These are phyloP conservation scores for Gorgonomyces haynaldii DNA, from an alignment of 192 early-diverging fungal genomes.

Conservation along the genomic window DNA sequence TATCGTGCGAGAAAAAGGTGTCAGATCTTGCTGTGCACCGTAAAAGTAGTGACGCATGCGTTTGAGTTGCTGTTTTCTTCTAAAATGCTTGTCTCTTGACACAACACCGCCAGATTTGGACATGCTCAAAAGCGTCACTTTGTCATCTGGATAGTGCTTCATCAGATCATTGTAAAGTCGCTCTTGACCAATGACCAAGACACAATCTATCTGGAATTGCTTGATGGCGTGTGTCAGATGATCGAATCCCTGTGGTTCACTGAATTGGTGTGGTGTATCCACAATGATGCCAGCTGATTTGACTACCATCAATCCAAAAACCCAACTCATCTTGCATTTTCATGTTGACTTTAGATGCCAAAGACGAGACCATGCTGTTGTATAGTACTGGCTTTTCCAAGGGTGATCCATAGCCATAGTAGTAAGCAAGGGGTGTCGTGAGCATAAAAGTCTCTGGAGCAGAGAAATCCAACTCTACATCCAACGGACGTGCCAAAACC, in stretches of 20 bases:
- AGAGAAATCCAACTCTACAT: constrained; percentile 71
- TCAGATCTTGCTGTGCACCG: constrained; percentile 65
- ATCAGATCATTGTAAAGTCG: constrained; percentile 77
- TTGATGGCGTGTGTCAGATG: constrained; percentile 61
- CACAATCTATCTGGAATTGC: constrained; percentile 46
- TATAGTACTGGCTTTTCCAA: constrained; percentile 74
- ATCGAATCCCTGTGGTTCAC: constrained; percentile 64
- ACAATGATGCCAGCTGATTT: constrained; percentile 68
- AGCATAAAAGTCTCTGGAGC: constrained; percentile 56
- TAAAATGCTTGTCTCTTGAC: constrained; percentile 61
- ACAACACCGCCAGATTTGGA: constrained; percentile 92
- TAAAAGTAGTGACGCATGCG: constrained; percentile 93
- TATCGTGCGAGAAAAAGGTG: constrained; percentile 74
- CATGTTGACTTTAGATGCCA: constrained; percentile 51
- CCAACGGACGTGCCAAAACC: constrained; percentile 62
- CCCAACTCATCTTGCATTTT: constrained; percentile 49
- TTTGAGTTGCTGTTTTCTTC: constrained; percentile 56
- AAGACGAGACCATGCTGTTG: constrained; percentile 43
- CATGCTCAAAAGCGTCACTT: constrained; percentile 68
- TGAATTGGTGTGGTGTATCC: constrained; percentile 71
- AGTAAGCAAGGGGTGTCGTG: constrained; percentile 73
- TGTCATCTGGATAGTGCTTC: constrained; percentile 34
- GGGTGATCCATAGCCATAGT: constrained; percentile 74
- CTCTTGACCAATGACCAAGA: constrained; percentile 88
- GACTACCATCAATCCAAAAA: constrained; percentile 19